Base-by-base conservation (phyloP, 345 rosid species). In the Brassica juncea region DNA sequence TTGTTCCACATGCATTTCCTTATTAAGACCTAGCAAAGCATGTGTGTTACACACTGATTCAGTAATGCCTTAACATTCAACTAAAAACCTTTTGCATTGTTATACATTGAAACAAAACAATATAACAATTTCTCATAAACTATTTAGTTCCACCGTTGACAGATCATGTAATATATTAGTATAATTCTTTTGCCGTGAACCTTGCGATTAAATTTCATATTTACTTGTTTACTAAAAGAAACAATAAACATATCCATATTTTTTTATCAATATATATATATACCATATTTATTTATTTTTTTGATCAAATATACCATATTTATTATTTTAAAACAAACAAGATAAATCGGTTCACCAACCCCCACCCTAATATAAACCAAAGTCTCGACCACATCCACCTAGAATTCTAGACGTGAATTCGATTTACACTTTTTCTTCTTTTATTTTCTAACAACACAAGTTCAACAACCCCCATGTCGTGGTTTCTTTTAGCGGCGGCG, bases 341-440 rank as follows among this genome's bases (percentile, higher is more conserved):
- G 44, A 23, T 5, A 80, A 75, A 71, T 73, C 30, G 49, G 74
- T 59, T 78, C 82, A 85, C 87, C 87, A 78, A 85, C 90, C 83
- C 84, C 81, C 54, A 10, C 34, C 54, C 82, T 73, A 82, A 77
- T 81, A 83, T 86, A 82, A 70, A 84, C 67, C 75, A 58, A 83
- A 30, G 44, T 84, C 27, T 61, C 60, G 10, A 66, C 80, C 64
- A 75, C 72, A 19, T 1, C n/a, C 68, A 59, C 52, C 66, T 71
- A 81, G 73, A 70, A 75, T 54, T 75, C 80, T 37, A 73, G 1
- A 55, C 70, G 72, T 60, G 70, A 69, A 68, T 68, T 80, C 71
- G 0, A 23, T 68, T 60, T 58, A 58, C 74, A 25, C 21, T 32
- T 57, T 57, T 0, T 14, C 59, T 12, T n/a, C 34, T 11, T 1